Percentiles rank a stretch among this genome's conserved stretches.
Evolutionary conservation across 176 grass and related monocot genomes (phyloP).

Genomic region (Bromus sterilis): DNA sequence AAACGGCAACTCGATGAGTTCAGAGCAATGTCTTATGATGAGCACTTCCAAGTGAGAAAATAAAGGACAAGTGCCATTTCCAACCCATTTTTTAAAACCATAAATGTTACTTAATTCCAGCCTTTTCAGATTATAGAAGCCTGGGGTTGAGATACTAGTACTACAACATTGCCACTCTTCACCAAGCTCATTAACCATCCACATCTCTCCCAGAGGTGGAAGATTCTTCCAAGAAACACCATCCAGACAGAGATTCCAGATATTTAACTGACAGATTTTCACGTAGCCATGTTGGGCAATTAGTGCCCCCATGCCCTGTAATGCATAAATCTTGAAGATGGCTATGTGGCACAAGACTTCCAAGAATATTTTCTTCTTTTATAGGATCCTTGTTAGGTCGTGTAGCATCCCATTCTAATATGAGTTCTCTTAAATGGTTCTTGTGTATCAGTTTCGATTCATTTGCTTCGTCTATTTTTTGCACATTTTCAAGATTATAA

Average conservation of each 20-base stretch:
- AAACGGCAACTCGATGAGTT: not conserved
- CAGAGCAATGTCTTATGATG: not conserved
- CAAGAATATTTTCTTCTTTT: not conserved
- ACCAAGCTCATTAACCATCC: not conserved
- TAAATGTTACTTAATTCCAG: not conserved
- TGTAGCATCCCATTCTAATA: not conserved
- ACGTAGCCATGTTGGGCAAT: not conserved
- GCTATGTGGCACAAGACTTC: not conserved
- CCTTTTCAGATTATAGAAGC: not conserved
- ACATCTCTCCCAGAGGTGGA: not conserved
- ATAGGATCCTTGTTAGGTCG: not conserved
- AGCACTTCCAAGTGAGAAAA: not conserved
- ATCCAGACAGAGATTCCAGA: not conserved
- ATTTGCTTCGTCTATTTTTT: not conserved
- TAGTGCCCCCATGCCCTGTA: not conserved
- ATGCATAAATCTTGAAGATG: not conserved
- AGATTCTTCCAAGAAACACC: not conserved
- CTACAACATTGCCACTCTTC: not conserved
- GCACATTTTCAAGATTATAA: not conserved
- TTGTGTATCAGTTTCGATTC: not conserved
- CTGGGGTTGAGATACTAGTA: not conserved
- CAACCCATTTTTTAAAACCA: not conserved
- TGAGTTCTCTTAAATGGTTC: not conserved
- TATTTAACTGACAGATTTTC: accelerated
- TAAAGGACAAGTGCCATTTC: not conserved